These are phyloP conservation scores for Cladosporium velox DNA, from an alignment of 2,329 filamentous ascomycete species.

Conservation along the genomic window DNA sequence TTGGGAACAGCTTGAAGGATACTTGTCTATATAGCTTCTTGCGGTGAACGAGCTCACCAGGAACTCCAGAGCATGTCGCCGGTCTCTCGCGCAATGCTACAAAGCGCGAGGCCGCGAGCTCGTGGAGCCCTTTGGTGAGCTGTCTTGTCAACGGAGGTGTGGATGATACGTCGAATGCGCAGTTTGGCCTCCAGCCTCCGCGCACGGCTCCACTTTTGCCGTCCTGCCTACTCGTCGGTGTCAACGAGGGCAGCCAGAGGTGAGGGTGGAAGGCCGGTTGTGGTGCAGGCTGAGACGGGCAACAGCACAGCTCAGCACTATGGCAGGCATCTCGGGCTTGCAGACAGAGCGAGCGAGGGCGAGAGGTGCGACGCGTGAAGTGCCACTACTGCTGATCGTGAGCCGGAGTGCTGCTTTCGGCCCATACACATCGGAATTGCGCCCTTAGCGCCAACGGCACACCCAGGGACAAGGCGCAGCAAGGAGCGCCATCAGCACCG, in stretches of 20 bases:
- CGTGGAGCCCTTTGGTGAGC: slow-evolving; percentile 17
- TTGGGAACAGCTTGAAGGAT: not conserved
- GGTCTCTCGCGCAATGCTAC: slow-evolving; percentile 7
- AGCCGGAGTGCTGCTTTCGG: slow-evolving; percentile 5
- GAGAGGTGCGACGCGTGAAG: slow-evolving; percentile 19
- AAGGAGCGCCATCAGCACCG: not conserved
- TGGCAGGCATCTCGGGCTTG: slow-evolving; percentile 16
- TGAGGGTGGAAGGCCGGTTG: slow-evolving; percentile 10
- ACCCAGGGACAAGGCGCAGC: not conserved
- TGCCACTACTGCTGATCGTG: not conserved
- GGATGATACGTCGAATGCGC: slow-evolving; percentile 17
- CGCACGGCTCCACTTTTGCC: slow-evolving; percentile 20
- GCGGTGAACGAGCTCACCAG: not conserved
- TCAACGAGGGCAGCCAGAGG: not conserved
- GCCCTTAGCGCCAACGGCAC: slow-evolving; percentile 7
- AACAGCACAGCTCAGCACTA: not conserved
- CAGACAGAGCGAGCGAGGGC: slow-evolving; percentile 22
- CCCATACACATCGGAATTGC: slow-evolving; percentile 3
- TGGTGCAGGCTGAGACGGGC: slow-evolving; percentile 14
- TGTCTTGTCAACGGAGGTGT: slow-evolving; percentile 7
- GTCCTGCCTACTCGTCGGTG: not conserved
- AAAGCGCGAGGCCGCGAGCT: slow-evolving; percentile 21
- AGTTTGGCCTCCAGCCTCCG: slow-evolving; percentile 11
- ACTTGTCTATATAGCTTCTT: slow-evolving; percentile 16
- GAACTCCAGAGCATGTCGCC: not conserved